Conservation (phyloP, 2,329 filamentous ascomycete species). For the Ceratocystis albifundus region DNA sequence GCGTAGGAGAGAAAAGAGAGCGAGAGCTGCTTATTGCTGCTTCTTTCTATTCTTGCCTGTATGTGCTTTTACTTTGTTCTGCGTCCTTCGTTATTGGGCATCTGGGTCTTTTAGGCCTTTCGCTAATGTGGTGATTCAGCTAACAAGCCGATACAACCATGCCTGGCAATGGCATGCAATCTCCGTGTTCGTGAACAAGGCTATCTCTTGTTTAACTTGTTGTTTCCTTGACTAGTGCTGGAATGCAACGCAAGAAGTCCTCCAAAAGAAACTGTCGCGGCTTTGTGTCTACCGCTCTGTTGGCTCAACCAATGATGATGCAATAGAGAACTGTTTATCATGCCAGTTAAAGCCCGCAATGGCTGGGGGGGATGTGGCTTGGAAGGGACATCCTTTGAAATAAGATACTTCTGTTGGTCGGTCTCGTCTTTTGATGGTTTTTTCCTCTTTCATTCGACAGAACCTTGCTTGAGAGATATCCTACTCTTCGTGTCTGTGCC, state of each 20-base stretch:
- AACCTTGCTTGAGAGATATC: no score
- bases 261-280: no score
- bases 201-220: neutral
- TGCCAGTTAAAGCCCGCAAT: neutral
- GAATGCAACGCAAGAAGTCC: neutral
- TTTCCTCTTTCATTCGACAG: no score
- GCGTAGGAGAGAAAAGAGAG: neutral
- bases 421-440: neutral
- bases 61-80: neutral
- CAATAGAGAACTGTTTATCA: neutral
- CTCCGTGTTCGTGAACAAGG: neutral
- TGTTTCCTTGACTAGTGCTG: neutral
- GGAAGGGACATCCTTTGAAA: neutral
- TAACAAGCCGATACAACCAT: neutral
- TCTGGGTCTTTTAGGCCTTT: neutral
- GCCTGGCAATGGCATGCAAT: neutral
- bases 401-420: neutral
- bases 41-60: neutral
- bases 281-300: no score
- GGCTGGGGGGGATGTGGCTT: neutral
- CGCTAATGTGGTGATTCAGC: neutral
- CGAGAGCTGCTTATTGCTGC: neutral
- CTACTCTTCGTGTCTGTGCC: no score
- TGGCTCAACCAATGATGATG: no score
- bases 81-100: neutral